Conservation (phyloP, 2,329 filamentous ascomycete genomes). For the Metarhizium rileyi region DNA sequence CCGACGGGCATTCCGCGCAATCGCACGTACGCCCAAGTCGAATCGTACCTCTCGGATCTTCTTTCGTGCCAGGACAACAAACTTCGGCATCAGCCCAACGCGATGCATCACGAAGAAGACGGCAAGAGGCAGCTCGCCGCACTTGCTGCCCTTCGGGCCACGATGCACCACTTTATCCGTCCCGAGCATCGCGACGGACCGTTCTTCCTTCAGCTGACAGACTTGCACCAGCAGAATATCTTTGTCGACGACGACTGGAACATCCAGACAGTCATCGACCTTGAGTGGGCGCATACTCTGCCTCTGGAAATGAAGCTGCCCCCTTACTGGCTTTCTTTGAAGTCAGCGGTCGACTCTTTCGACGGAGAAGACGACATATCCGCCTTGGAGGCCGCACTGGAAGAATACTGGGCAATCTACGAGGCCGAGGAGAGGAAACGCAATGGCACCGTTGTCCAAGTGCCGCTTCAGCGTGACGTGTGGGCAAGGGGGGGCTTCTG, state of each 20-base stretch:
- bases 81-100: conserved; percentile 23
- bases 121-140: conserved; percentile 18
- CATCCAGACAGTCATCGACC: conserved; percentile 19
- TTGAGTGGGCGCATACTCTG: conserved; percentile 19
- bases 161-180: conserved; percentile 13
- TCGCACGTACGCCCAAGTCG: conserved; percentile 20
- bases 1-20: conserved; percentile 20
- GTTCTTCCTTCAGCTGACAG: conserved; percentile 23
- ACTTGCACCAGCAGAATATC: conserved; percentile 28
- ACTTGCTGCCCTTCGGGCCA: conserved; percentile 18
- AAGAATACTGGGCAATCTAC: conserved; percentile 8
- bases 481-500: conserved; percentile 11
- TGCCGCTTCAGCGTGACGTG: neutral
- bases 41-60: conserved; percentile 21
- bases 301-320: conserved; percentile 17
- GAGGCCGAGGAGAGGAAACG: conserved; percentile 8
- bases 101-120: conserved; percentile 17
- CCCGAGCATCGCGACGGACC: conserved; percentile 18
- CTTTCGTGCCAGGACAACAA: conserved; percentile 24
- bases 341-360: conserved; percentile 4
- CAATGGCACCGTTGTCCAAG: neutral
- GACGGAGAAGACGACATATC: neutral
- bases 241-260: conserved; percentile 22
- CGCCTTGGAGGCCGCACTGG: conserved; percentile 1
- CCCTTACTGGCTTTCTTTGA: conserved; percentile 18